These are phyloP conservation scores for Brassica rapa DNA, from an alignment of 345 rosid genomes.

Conservation along the genomic window DNA sequence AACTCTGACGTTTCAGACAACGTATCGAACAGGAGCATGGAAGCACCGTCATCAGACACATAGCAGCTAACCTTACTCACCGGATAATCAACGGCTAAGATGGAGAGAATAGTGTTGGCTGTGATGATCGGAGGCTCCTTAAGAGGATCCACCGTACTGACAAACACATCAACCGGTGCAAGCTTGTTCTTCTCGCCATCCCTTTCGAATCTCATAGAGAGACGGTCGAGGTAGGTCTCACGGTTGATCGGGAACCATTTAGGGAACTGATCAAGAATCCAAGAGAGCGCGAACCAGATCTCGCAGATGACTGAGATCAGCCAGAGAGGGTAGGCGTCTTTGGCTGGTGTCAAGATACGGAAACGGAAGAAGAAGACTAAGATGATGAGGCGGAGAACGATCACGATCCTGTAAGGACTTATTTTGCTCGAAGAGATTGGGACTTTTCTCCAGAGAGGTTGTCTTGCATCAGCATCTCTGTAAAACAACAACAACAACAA, in stretches of 20 bases:
- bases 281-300: constrained; percentile 91
- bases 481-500: not conserved
- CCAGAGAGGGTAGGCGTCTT: constrained; percentile 91
- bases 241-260: constrained; percentile 93
- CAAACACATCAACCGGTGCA: constrained; percentile 83
- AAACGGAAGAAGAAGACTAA: constrained; percentile 86
- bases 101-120: constrained; percentile 90
- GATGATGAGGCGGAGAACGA: constrained; percentile 74
- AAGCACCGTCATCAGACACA: constrained; percentile 96
- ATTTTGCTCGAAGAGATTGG: constrained; percentile 87
- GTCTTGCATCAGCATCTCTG: constrained; percentile 96
- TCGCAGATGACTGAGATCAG: constrained; percentile 91
- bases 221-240: constrained; percentile 87
- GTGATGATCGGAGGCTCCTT: constrained; percentile 98
- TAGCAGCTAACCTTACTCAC: constrained; percentile 88
- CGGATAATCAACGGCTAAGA: constrained; percentile 78
- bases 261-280: constrained; percentile 99
- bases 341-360: constrained; percentile 84
- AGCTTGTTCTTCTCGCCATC: constrained; percentile 81
- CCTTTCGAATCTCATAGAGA: constrained; percentile 78
- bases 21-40: constrained; percentile 89
- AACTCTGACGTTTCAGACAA: constrained; percentile 90
- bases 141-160: constrained; percentile 95
- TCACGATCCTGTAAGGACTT: constrained; percentile 94
- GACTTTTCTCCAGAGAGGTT: constrained; percentile 89